Evolutionary conservation across 306 rosid species (phyloP).

Genomic region (Geum urbanum): DNA sequence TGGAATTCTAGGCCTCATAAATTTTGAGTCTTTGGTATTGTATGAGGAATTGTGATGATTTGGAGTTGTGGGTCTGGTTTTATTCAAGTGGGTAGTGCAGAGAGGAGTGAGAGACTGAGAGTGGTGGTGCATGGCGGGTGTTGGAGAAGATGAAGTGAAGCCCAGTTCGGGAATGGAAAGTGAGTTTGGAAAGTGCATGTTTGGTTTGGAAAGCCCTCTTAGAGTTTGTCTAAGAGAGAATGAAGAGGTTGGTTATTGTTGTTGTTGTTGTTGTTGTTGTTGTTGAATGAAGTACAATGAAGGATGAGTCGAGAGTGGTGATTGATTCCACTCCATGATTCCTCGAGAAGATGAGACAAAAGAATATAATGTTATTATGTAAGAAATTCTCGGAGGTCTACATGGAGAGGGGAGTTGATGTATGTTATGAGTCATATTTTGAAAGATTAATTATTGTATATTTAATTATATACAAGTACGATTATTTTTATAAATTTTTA

Average conservation of each 20-base stretch:
- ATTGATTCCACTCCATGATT: conserved; percentile 55
- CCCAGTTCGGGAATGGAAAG: conserved; percentile 10
- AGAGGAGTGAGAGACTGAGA: neutral
- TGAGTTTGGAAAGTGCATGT: conserved; percentile 33
- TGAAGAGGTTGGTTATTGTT: neutral
- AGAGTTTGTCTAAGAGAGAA: neutral
- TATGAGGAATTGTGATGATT: neutral
- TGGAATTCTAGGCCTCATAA: neutral
- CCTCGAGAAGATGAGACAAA: conserved; percentile 28
- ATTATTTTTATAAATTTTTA: too few species aligned
- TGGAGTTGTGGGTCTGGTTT: conserved; percentile 19
- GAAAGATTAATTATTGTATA: too few species aligned
- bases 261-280: neutral
- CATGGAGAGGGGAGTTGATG: too few species aligned
- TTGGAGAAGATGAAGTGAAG: conserved; percentile 11
- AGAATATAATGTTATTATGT: too few species aligned
- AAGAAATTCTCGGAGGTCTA: too few species aligned
- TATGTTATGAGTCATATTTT: too few species aligned
- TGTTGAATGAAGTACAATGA: neutral
- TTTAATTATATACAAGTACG: too few species aligned
- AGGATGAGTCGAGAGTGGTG: conserved; percentile 17
- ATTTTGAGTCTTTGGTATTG: neutral
- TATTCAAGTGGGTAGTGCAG: conserved; percentile 1
- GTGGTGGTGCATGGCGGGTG: conserved; percentile 20
- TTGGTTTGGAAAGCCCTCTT: conserved; percentile 4